A percentile compares a stretch with the other conserved stretches of the same genome.
Evolutionary conservation across 2,329 filamentous ascomycete genomes (phyloP).

Genomic region (Botryotinia calthae): DNA sequence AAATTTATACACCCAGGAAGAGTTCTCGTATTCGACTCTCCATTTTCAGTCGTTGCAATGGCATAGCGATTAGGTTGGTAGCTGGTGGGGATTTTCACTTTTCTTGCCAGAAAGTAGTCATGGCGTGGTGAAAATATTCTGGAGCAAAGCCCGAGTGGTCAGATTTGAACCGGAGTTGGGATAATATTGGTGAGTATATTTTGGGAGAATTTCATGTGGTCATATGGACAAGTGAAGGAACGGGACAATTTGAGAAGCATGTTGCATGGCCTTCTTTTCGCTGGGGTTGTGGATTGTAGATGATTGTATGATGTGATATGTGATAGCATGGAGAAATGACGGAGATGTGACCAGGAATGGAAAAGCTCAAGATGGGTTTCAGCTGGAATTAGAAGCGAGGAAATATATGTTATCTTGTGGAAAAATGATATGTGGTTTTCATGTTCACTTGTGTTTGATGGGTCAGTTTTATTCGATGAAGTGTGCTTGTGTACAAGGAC

Average conservation of each 20-base stretch:
- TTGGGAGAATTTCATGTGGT: slow-evolving; percentile 6
- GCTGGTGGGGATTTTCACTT: background rate
- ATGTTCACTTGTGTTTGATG: background rate
- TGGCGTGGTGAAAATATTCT: background rate
- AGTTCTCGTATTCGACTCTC: background rate
- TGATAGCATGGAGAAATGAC: slow-evolving; percentile 12
- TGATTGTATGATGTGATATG: slow-evolving; percentile 15
- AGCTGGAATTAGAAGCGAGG: slow-evolving; percentile 8
- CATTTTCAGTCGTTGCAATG: slow-evolving; percentile 16
- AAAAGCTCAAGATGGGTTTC: slow-evolving; percentile 2
- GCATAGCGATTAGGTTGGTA: slow-evolving; percentile 20
- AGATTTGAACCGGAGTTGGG: slow-evolving; percentile 20
- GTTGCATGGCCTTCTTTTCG: background rate
- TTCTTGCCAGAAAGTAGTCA: slow-evolving; percentile 1
- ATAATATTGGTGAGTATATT: slow-evolving; percentile 8
- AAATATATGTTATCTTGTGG: background rate
- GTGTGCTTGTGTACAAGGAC: background rate
- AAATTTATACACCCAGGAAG: background rate
- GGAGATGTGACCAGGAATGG: background rate
- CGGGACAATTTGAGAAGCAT: slow-evolving; percentile 1
- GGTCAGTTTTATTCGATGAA: background rate
- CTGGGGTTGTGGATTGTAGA: background rate
- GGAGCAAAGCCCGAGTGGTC: background rate
- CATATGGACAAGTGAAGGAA: slow-evolving; percentile 14
- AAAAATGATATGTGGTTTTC: background rate